Percentiles rank a stretch among this genome's conserved stretches.
These are phyloP conservation scores for Candida silvicultrix DNA, from an alignment of 805 yeast species.

Conservation along the genomic window DNA sequence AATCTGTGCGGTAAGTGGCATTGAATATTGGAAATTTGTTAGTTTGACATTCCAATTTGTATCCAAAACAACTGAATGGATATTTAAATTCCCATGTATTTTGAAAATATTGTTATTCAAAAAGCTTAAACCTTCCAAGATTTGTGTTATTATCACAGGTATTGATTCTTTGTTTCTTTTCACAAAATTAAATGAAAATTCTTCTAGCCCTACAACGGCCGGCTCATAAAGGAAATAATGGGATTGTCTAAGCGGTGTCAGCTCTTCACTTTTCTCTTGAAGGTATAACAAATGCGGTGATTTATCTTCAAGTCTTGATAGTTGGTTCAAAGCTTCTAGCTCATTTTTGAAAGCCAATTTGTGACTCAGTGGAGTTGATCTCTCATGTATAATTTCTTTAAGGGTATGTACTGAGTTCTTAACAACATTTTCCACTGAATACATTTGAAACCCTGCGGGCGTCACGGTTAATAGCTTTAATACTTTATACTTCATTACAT, in stretches of 20 bases:
- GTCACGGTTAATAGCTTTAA: neutral
- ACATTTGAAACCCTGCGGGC: neutral
- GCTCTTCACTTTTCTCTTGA: neutral
- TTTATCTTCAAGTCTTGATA: neutral
- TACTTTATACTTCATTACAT: conserved; percentile 1
- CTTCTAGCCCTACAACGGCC: neutral
- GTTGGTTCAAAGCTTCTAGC: neutral
- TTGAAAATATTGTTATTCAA: neutral
- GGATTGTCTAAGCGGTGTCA: conserved; percentile 3
- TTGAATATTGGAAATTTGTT: conserved; percentile 6
- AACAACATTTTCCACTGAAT: conserved; percentile 3
- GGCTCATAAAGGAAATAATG: conserved; percentile 2
- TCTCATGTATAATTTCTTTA: conserved; percentile 2
- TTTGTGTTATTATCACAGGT: neutral
- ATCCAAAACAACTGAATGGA: conserved; percentile 5
- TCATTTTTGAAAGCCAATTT: neutral
- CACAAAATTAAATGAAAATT: neutral
- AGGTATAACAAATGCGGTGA: neutral
- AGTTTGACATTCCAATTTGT: conserved; percentile 6
- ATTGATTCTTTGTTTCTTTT: neutral
- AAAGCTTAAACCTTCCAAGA: conserved; percentile 5
- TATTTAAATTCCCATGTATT: conserved; percentile 11
- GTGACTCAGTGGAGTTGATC: neutral
- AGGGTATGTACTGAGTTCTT: conserved; percentile 1
- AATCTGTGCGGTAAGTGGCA: neutral